Evolutionary conservation across 768 basidiomycete genomes (phyloP), one percentile per base, ranked within the genome.

Genomic region (Boletus coccyginus): DNA sequence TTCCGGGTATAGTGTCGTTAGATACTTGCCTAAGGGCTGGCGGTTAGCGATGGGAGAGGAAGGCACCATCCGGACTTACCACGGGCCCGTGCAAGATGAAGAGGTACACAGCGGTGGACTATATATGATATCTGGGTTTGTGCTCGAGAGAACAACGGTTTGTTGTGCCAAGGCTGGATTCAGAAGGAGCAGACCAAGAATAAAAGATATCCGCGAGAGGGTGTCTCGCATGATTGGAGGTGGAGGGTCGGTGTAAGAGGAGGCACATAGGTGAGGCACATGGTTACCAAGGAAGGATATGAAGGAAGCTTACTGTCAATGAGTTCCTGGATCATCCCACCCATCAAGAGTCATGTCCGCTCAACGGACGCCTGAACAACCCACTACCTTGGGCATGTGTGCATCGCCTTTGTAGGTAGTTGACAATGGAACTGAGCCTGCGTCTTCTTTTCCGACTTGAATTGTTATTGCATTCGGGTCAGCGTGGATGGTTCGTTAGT

Each of bases 31-130:
- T 72, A 17, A 14, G 29, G 42, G 19, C n/a, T n/a, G n/a, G 29
- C 5, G 17, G 42, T 58, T 2, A 42, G 40, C 13, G 24, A 12
- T 3, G 12, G 31, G 14, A 19, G 12, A 10, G 13, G 16, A 19
- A 21, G 12, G 9, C 7, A 29, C 0, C 10, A 8, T 5, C 4
- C 5, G n/a, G 35, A 50, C 67, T 40, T 27, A 55, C 70, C 70
- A 71, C 27, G 70, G 63, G 46, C 70, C 71, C 3, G 55, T 46
- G 46, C 70, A 71, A 27, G 62, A 46, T 0, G 66, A 56, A 17
- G 59, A 7, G 38, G 41, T 50, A 21, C 70, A 71, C 1, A 66
- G 48, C 1, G 69, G 61, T 1, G 70, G 70, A 40, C 57, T 69
- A 19, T 71, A 71, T 19, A 69, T 61, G 42, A 71, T 66, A 13